phyloP scores from a whole-genome alignment of 179 eudicot species.

The Pouteria campechiana region DNA sequence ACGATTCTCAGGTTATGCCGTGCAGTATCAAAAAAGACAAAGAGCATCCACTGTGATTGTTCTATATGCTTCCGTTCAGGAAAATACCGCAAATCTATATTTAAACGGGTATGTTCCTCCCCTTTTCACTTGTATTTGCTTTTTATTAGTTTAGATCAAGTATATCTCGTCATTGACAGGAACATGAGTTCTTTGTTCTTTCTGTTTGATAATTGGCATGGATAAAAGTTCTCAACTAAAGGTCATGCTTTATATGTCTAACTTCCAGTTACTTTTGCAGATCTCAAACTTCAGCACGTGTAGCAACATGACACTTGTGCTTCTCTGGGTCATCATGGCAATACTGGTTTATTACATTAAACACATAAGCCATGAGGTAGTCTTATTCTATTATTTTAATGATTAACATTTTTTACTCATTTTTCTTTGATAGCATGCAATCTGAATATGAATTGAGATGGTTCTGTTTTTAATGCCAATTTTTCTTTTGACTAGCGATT shows the following conservation, averaged over 20 bases:
- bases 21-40: constrained; percentile 56
- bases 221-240: background rate
- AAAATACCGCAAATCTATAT: constrained; percentile 68
- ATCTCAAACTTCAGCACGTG: constrained; percentile 63
- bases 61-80: constrained; percentile 70
- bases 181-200: no score
- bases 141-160: background rate
- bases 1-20: constrained; percentile 62
- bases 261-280: constrained; percentile 19
- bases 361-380: constrained; percentile 70
- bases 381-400: constrained; percentile 1
- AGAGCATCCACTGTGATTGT: constrained; percentile 61
- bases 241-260: background rate
- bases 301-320: constrained; percentile 67
- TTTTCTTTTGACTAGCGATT: no score
- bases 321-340: constrained; percentile 75
- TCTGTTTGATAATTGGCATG: background rate
- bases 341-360: constrained; percentile 68
- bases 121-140: background rate
- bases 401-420: no score
- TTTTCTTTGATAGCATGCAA: no score
- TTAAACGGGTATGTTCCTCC: constrained; percentile 40
- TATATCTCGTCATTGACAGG: no score
- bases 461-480: no score
- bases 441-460: no score